Base-by-base conservation (phyloP, 768 basidiomycete species). In the Amanita jacksonii region DNA sequence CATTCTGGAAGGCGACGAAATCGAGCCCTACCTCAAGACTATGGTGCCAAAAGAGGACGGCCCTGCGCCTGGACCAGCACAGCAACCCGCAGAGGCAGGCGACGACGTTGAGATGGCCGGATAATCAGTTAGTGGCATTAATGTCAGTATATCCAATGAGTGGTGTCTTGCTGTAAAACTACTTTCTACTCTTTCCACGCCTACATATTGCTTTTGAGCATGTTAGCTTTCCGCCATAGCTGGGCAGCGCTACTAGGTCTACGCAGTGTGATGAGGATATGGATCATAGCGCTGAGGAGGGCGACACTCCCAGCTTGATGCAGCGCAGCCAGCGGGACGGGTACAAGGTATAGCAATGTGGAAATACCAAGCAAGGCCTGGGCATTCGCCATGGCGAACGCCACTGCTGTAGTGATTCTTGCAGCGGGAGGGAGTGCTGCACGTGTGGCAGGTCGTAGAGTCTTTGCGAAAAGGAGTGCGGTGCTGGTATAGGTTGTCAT, bases 231-330 rank as follows among this genome's bases (percentile, higher is more conserved):
- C 45, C 80, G 63, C 84, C 81, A 84, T 19, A 70, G 57, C 35
- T 66, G 67, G 9, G 88, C 86, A 15, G 79, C 80, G 9, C 58
- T 51, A 15, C 81, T 70, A 0, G 92, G 93, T 44, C 73, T 67
- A 27, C 90, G 70, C 44, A 97, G 61, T 0, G 79, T 71, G 13
- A 86, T 71, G 5, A 85, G 64, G 3, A 93, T 58, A 40, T 89
- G 89, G 1, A 91, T 60, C 72, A 91, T 77, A 4, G 85, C 76
- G 16, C 85, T 92, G 37, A 99, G 66, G 5, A 99, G 67, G 30
- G 83, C 72, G 5, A 98, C 85, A 54, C 91, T 94, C 4, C 94
- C 96, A 0, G 90, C 94, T 61, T 99, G 96, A 59, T 99, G 96
- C 24, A 82, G 74, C 9, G 94, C 90, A 6, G 96, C 96, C 2